Evolutionary conservation across 2,329 filamentous ascomycete genomes (phyloP).

Genomic region (Achaetomium macrosporum): DNA sequence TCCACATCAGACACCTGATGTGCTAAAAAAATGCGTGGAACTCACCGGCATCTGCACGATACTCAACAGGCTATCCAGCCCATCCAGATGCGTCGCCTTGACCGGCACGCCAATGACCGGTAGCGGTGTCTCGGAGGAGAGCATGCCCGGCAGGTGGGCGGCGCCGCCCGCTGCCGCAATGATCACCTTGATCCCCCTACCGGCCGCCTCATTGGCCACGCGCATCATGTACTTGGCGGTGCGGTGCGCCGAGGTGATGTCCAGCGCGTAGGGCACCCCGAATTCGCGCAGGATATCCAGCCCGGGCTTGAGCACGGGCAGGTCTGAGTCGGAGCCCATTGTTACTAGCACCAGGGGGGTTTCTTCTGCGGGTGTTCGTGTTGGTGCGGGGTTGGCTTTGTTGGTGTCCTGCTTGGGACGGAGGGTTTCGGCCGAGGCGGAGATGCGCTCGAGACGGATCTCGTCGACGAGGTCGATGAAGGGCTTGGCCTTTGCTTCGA

Average conservation of each 20-base stretch:
- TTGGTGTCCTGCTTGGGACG: slow-evolving; percentile 30
- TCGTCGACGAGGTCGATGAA: slow-evolving; percentile 60
- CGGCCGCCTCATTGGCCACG: slow-evolving; percentile 57
- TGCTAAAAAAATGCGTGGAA: slow-evolving; percentile 13
- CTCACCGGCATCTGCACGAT: slow-evolving; percentile 72
- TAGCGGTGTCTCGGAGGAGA: slow-evolving; percentile 62
- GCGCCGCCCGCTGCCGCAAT: slow-evolving; percentile 73
- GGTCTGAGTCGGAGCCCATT: slow-evolving; percentile 78
- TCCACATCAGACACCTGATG: slow-evolving; percentile 26
- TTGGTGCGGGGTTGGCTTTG: slow-evolving; percentile 15
- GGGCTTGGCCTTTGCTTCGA: slow-evolving; percentile 54
- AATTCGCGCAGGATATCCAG: slow-evolving; percentile 64
- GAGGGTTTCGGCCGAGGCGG: slow-evolving; percentile 34
- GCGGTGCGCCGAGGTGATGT: slow-evolving; percentile 75
- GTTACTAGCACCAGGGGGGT: slow-evolving; percentile 66
- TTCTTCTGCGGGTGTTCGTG: slow-evolving; percentile 10
- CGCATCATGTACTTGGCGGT: slow-evolving; percentile 66
- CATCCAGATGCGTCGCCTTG: slow-evolving; percentile 66
- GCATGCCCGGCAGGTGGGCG: slow-evolving; percentile 69
- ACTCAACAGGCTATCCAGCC: slow-evolving; percentile 63
- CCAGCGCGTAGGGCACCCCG: slow-evolving; percentile 63
- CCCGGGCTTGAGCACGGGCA: slow-evolving; percentile 60
- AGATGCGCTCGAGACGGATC: slow-evolving; percentile 51
- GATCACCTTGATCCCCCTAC: slow-evolving; percentile 63
- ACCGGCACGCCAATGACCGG: slow-evolving; percentile 76